These are phyloP conservation scores for Mrakia gelida DNA, from an alignment of 768 basidiomycete species.

Conservation along the genomic window DNA sequence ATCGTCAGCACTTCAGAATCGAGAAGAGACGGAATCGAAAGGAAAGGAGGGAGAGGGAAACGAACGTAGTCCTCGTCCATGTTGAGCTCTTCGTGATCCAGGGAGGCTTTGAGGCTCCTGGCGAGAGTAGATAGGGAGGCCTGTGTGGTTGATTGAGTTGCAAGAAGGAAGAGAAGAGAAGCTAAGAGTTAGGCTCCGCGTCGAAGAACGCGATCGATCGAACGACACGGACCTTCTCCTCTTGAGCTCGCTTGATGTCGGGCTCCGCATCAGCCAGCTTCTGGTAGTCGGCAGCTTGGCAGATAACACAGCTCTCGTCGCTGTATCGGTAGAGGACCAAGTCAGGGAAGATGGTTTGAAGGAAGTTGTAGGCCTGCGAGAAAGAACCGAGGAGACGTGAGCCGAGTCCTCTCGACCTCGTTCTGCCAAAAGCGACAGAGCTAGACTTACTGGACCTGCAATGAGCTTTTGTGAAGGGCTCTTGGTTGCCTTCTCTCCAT, in stretches of 20 bases:
- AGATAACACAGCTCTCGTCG: neutral
- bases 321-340: neutral
- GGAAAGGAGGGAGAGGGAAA: no score
- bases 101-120: no score
- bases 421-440: neutral
- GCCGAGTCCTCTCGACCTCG: neutral
- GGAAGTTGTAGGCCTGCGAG: constrained; percentile 11
- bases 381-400: neutral
- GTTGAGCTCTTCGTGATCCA: no score
- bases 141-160: no score
- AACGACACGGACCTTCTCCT: constrained; percentile 9
- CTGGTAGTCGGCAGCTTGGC: neutral
- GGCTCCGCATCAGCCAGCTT: neutral
- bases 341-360: neutral
- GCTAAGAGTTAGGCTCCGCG: no score
- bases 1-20: no score
- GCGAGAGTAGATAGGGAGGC: no score
- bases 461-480: neutral
- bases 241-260: neutral
- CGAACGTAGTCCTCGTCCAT: no score
- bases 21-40: neutral
- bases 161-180: no score
- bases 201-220: no score
- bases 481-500: neutral
- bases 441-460: neutral